Evolutionary conservation across 768 basidiomycete species (phyloP), one percentile per base, ranked within the genome.

Genomic region (Pleurotus djamor): DNA sequence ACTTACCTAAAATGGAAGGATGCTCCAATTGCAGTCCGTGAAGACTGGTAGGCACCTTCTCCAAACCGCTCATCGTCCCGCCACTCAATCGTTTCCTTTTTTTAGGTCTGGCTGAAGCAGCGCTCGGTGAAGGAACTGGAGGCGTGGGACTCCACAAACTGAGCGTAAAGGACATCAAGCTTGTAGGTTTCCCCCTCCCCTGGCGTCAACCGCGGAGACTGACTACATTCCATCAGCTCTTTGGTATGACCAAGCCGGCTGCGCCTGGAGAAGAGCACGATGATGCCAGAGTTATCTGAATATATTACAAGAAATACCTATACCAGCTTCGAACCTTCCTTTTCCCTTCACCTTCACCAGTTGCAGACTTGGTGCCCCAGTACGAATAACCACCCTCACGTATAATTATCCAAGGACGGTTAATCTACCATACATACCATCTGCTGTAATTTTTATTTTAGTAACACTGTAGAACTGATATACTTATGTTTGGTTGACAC

Each of bases 111-210:
- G 81, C 88, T 1, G 86, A 88, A 57, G 87, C 87, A 3, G 87
- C 87, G 1, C 77, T 91, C 4, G 88, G 88, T 10, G 88, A 91
- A 72, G 88, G 88, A 0, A 72, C 74, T 1, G 86, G 84, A 8
- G 75, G 73, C 21, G 21, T 28, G 4, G 87, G 84, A 65, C 73
- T 88, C 10, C 80, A 86, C 60, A 87, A 84, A 65, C 71, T 89
- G 54, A 87, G 85, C 61, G 84, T 88, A n/a, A 83, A 79, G 65
- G 85, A 89, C 68, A 82, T 89, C 60, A 84, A 82, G 74, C 79
- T 78, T 56, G 87, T 87, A 61, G 48, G 83, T 28, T 28, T 28
- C 21, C 21, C 21, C 21, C 21, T 28, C 6, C 13, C 21, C 54
- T n/a, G 3, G 44, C 41, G 6, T 17, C 2, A 58, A 5, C 43